Evolutionary conservation across 164 flowering plant species (phyloP).

Genomic region (Chloranthus sessilifolius): DNA sequence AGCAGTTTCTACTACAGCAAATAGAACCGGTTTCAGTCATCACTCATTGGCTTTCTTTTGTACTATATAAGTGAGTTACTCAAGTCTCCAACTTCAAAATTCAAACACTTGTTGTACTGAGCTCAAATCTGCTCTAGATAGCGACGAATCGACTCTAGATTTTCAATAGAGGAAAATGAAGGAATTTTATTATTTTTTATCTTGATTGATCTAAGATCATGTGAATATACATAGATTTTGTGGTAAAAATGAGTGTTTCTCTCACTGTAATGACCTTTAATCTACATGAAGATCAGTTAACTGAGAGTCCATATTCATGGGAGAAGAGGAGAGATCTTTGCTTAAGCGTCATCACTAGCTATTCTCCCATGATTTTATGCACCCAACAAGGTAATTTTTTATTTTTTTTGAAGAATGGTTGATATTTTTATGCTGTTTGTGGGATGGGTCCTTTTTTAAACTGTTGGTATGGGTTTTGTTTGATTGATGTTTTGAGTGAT

Average conservation of each 20-base stretch:
- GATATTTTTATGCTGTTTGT: neutral
- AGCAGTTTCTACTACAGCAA: too few relatives aligned
- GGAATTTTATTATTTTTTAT: neutral
- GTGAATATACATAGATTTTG: conserved; percentile 2
- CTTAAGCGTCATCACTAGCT: conserved; percentile 81
- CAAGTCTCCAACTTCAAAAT: too few relatives aligned
- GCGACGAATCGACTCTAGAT: too few relatives aligned
- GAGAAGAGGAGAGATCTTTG: conserved; percentile 87
- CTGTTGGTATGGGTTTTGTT: conserved; percentile 14
- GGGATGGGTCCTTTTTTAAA: conserved; percentile 5
- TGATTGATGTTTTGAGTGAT: conserved; percentile 8
- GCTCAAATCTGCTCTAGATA: too few relatives aligned
- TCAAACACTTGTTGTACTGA: too few relatives aligned
- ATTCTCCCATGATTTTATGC: conserved; percentile 84
- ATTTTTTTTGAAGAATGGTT: too few relatives aligned
- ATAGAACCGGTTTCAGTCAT: too few relatives aligned
- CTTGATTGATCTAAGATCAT: conserved; percentile 2
- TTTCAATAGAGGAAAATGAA: too few relatives aligned
- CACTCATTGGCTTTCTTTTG: too few relatives aligned
- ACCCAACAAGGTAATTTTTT: conserved; percentile 74
- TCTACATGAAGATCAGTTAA: conserved; percentile 72
- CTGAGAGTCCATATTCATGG: conserved; percentile 81
- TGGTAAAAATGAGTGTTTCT: conserved; percentile 69
- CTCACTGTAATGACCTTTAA: conserved; percentile 87
- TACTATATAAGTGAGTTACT: too few relatives aligned